phyloP scores from a whole-genome alignment of 805 yeast species.

The Candida verbasci region DNA sequence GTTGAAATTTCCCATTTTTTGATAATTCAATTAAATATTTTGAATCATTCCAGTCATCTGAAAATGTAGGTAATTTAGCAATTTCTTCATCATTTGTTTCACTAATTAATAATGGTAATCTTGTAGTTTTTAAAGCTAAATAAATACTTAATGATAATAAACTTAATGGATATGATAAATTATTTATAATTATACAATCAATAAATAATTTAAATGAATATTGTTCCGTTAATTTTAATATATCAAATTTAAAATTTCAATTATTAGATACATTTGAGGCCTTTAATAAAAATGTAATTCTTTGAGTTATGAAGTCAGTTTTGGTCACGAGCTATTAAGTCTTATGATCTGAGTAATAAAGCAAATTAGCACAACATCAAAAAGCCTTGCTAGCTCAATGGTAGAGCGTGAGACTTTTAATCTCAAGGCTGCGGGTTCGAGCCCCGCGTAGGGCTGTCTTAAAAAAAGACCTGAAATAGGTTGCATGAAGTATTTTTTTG shows the following conservation, averaged over 20 bases:
- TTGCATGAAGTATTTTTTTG: slow-evolving; percentile 1
- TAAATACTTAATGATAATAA: slow-evolving; percentile 75
- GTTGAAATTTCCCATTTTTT: no score
- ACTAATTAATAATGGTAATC: slow-evolving; percentile 67
- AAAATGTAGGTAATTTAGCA: slow-evolving; percentile 86
- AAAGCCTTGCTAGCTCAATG: slow-evolving; percentile 9
- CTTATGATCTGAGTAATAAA: no score
- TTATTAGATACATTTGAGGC: no score
- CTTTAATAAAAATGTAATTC: no score
- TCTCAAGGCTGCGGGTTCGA: slow-evolving; percentile 10
- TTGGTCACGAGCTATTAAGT: no score
- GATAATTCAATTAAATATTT: slow-evolving; percentile 19
- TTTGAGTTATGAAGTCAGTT: no score
- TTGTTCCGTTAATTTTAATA: slow-evolving; percentile 62
- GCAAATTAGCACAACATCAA: no score
- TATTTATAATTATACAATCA: slow-evolving; percentile 75
- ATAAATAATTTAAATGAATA: slow-evolving; percentile 74
- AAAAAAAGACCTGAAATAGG: no score
- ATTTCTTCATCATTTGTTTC: slow-evolving; percentile 66
- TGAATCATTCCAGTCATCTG: slow-evolving; percentile 78
- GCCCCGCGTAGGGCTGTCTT: slow-evolving; percentile 10
- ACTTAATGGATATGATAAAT: slow-evolving; percentile 76
- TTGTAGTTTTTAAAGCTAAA: slow-evolving; percentile 75
- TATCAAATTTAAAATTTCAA: no score
- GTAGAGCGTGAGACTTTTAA: slow-evolving; percentile 10